Percentiles rank a stretch among this genome's conserved stretches.
Evolutionary conservation across 2,329 filamentous ascomycete genomes (phyloP).

Genomic region (Lecanicillium sp.): DNA sequence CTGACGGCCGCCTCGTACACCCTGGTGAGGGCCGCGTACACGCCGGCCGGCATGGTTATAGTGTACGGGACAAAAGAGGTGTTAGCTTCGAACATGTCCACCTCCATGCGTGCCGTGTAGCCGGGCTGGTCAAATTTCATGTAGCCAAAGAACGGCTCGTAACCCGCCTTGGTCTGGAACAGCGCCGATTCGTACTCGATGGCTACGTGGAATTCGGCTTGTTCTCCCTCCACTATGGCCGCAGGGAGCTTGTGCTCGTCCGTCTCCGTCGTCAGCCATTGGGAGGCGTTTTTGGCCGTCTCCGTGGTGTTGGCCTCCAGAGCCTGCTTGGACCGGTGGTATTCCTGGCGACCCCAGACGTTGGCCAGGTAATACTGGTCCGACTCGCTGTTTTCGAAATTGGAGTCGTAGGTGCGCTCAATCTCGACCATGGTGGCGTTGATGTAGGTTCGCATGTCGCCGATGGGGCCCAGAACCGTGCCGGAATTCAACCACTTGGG

Average conservation of each 20-base stretch:
- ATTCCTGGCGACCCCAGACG: constrained; percentile 37
- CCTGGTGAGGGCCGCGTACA: constrained; percentile 23
- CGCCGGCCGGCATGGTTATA: constrained; percentile 28
- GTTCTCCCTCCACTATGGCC: background rate
- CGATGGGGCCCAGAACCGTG: constrained; percentile 37
- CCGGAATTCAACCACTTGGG: constrained; percentile 41
- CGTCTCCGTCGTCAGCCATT: background rate
- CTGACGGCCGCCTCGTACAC: constrained; percentile 26
- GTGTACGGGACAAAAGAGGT: constrained; percentile 24
- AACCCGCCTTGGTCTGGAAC: constrained; percentile 34
- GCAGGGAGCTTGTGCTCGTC: constrained; percentile 1
- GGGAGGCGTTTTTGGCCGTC: constrained; percentile 7
- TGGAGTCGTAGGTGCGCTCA: constrained; percentile 27
- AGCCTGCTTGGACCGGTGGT: constrained; percentile 28
- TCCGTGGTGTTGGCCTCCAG: constrained; percentile 20
- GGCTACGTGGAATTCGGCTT: constrained; percentile 29
- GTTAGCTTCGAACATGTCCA: constrained; percentile 22
- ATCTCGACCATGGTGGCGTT: constrained; percentile 26
- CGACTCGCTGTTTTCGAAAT: constrained; percentile 29
- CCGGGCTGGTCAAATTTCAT: constrained; percentile 25
- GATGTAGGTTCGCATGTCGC: constrained; percentile 26
- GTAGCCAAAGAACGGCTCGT: constrained; percentile 29
- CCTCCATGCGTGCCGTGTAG: constrained; percentile 19
- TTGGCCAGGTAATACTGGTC: constrained; percentile 40
- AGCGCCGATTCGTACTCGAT: constrained; percentile 36